Base-by-base conservation (phyloP, 192 early-diverging fungal species). In the Allomyces javanicus region DNA sequence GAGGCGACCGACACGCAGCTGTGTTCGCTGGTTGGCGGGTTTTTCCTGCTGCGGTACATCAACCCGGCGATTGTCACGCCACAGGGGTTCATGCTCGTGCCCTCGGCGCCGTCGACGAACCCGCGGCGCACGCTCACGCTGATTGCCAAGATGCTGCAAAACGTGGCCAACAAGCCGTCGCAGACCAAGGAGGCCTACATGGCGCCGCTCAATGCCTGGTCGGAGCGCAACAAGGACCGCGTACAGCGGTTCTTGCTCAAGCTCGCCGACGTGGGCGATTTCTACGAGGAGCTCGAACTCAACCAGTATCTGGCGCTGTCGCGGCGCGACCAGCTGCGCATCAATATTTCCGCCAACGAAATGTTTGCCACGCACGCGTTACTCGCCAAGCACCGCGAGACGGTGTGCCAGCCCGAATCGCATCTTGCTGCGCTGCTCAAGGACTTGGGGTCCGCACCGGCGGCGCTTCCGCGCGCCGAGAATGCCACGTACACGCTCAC, bases 51-150 rank as follows among this genome's bases (percentile, higher is more conserved):
- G 69, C 87, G 95, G 43, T 97, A 92, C 73, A 81, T 97, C 68
- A 97, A 97, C 72, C 95, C 95, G n/a, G 92, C 95, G 0, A 91
- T 97, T 68, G 92, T 97, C 62, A 93, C 93, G 1, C 92, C 95
- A 5, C 85, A 94, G 69, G 87, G 88, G n/a, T 91, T 92, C 78
- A 92, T 93, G 90, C 74, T 95, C 33, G 82, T 92, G 24, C 91
- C 94, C 63, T 81, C 78, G 63, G 81, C 84, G 44, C 90, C 93
- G 4, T 79, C 85, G 23, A 82, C 84, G 69, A 78, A 87, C 45
- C 91, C 90, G 24, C 79, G 91, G 65, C 83, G 92, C 58, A 92
- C 89, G 11, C 78, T 96, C 64, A 97, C 94, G 22, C 78, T 94
- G 81, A 79, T 92, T 72, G 94, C 93, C 44, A 97, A 97, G 76